phyloP scores from a whole-genome alignment of 805 yeast genomes.

The Candida anglica region DNA sequence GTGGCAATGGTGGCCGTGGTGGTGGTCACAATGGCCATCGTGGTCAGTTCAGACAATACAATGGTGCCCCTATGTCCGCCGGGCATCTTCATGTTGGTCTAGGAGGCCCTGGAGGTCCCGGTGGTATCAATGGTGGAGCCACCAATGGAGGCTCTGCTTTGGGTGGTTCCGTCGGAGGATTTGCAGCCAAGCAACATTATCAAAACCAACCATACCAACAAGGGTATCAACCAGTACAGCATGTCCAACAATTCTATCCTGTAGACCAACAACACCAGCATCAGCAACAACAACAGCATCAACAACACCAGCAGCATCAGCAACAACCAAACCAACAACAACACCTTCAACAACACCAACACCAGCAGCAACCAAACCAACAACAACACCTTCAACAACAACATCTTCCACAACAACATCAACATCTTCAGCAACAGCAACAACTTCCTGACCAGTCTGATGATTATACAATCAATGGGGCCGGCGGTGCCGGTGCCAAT shows the following conservation, averaged over 20 bases:
- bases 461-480: not conserved
- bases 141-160: not conserved
- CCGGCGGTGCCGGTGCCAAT: not conserved
- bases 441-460: no score
- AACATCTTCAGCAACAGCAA: constrained; percentile 9
- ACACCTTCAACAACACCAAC: constrained; percentile 10
- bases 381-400: constrained; percentile 6
- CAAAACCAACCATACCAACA: not conserved
- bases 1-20: no score
- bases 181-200: no score
- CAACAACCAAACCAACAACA: constrained; percentile 1
- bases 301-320: constrained; percentile 12
- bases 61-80: no score
- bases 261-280: not conserved
- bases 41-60: no score
- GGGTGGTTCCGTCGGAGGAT: not conserved
- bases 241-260: not conserved
- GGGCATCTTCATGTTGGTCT: no score
- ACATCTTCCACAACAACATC: constrained; percentile 9
- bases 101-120: no score
- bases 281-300: constrained; percentile 4
- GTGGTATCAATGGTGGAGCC: not conserved
- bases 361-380: constrained; percentile 10
- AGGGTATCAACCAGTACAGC: not conserved
- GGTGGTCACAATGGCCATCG: no score